These are phyloP conservation scores for Plectosphaerella sp. DNA, from an alignment of 2,329 filamentous ascomycete species.

Conservation along the genomic window DNA sequence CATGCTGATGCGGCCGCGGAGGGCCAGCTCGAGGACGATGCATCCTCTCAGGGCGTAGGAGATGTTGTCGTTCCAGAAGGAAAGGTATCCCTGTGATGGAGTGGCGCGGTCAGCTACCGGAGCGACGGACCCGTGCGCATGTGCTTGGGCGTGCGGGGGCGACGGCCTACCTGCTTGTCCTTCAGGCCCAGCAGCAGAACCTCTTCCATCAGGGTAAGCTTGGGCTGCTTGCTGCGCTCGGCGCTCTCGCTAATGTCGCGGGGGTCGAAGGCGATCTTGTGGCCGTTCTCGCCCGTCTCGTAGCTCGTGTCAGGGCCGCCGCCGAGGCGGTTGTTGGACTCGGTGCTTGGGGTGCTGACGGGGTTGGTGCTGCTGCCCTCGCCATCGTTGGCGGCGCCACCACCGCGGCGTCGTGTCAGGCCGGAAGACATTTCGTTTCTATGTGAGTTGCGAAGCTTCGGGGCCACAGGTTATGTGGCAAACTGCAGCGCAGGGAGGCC, in stretches of 20 bases:
- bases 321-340: conserved; percentile 48
- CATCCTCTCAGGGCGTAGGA: conserved; percentile 96
- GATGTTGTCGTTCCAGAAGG: conserved; percentile 99
- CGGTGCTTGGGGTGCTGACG: conserved; percentile 22
- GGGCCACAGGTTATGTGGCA: no score
- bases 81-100: conserved; percentile 76
- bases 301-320: conserved; percentile 74
- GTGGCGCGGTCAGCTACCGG: no score
- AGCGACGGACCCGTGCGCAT: background rate
- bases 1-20: conserved; percentile 96
- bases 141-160: background rate
- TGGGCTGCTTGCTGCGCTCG: conserved; percentile 95
- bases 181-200: conserved; percentile 92
- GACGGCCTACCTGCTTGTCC: conserved; percentile 84
- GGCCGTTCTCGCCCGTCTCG: conserved; percentile 88
- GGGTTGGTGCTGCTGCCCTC: conserved; percentile 53
- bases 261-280: conserved; percentile 97
- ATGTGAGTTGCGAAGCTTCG: background rate
- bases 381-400: conserved; percentile 56
- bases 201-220: conserved; percentile 98
- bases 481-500: no score
- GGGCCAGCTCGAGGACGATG: conserved; percentile 96
- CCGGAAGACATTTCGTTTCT: conserved; percentile 23
- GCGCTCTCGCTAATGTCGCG: conserved; percentile 95
- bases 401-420: conserved; percentile 63